A percentile compares a stretch with the other conserved stretches of the same genome.
Conservation (phyloP, 1,139 yeast species). For the Pneumocystis sp. region DNA sequence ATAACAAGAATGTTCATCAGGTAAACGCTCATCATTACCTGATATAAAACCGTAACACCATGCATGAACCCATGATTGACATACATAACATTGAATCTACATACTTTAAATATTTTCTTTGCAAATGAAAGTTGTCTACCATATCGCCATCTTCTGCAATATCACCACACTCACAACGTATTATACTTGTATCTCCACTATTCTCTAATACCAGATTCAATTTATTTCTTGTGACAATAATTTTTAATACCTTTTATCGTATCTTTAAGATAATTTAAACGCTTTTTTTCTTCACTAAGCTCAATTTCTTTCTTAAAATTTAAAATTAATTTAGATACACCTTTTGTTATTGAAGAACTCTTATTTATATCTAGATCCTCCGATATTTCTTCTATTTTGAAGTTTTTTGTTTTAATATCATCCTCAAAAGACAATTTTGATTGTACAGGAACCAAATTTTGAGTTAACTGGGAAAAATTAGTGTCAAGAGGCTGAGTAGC, state of each 20-base stretch:
- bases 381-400: background rate
- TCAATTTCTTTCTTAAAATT: background rate
- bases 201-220: background rate
- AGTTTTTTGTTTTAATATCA: background rate
- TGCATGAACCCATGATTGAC: conserved; percentile 2
- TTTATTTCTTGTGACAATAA: background rate
- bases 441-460: background rate
- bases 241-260: background rate
- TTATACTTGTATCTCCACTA: background rate
- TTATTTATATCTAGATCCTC: background rate
- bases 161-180: background rate
- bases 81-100: background rate
- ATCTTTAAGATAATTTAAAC: background rate
- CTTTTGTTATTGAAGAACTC: background rate
- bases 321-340: background rate
- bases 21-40: conserved; percentile 1
- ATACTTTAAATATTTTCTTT: background rate
- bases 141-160: background rate
- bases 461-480: background rate
- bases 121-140: background rate
- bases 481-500: conserved; percentile 1
- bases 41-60: conserved; percentile 3
- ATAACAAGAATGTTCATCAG: conserved; percentile 2
- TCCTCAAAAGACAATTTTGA: background rate
- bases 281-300: conserved; percentile 1